phyloP scores from a whole-genome alignment of 805 yeast species.

The Metschnikowia shivogae region DNA sequence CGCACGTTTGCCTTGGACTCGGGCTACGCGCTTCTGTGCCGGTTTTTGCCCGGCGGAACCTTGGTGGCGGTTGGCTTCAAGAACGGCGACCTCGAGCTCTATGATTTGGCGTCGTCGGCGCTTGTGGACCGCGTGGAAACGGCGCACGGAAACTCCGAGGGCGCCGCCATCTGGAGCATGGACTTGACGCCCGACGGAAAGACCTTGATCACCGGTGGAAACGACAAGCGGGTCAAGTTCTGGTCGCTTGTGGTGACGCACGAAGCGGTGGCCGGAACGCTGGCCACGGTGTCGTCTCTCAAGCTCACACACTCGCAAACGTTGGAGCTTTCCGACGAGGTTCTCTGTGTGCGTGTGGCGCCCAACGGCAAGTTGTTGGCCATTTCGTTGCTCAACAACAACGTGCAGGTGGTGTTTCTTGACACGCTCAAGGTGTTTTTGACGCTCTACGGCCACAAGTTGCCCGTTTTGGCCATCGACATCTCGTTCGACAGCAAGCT shows the following conservation, averaged over 20 bases:
- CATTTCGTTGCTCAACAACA: constrained; percentile 81
- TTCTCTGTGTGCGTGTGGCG: constrained; percentile 72
- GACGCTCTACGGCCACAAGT: constrained; percentile 91
- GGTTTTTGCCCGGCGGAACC: constrained; percentile 88
- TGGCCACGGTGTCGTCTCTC: constrained; percentile 47
- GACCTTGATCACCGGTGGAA: constrained; percentile 84
- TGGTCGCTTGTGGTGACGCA: constrained; percentile 78
- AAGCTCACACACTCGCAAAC: constrained; percentile 71
- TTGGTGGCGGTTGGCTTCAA: constrained; percentile 85
- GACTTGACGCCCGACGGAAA: constrained; percentile 86
- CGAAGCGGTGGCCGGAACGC: constrained; percentile 69
- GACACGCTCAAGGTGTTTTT: constrained; percentile 85
- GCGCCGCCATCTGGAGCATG: constrained; percentile 79
- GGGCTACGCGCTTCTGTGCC: constrained; percentile 78
- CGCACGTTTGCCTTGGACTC: constrained; percentile 70
- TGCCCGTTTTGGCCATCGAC: constrained; percentile 91
- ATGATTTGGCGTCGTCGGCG: constrained; percentile 81
- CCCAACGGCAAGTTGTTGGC: constrained; percentile 77
- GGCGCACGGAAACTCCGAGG: constrained; percentile 51
- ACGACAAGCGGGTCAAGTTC: constrained; percentile 84
- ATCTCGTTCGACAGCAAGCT: constrained; percentile 85
- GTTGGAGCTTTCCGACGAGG: constrained; percentile 81
- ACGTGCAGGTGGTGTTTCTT: constrained; percentile 89
- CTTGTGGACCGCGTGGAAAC: constrained; percentile 59
- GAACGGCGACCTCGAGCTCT: constrained; percentile 76